Evolutionary conservation across 2,329 filamentous ascomycete species (phyloP).

Genomic region (Nannizziopsis barbatae): DNA sequence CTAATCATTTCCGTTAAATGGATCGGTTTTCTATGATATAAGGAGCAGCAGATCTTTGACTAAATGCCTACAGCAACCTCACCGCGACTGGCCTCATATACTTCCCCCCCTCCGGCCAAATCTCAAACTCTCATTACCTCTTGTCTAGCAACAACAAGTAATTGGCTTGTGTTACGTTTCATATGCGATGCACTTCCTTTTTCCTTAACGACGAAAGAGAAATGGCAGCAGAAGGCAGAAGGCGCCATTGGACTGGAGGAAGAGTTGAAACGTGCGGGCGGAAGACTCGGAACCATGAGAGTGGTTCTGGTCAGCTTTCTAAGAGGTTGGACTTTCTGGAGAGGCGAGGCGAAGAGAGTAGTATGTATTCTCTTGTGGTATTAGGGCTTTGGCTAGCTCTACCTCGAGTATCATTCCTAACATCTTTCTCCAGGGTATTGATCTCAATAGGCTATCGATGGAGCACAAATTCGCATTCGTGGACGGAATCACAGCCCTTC

Average conservation of each 20-base stretch:
- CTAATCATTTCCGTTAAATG: too few species aligned
- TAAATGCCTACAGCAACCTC: conserved; percentile 15
- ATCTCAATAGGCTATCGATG: conserved; percentile 50
- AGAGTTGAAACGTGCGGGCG: neutral
- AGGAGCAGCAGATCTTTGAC: neutral
- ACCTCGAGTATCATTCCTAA: neutral
- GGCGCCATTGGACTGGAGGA: conserved; percentile 5
- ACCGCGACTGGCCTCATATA: conserved; percentile 15
- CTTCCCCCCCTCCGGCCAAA: conserved; percentile 26
- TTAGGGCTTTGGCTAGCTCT: neutral
- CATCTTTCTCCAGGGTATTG: conserved; percentile 49
- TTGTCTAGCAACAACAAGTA: conserved; percentile 39
- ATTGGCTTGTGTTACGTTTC: conserved; percentile 47
- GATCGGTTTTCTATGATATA: neutral
- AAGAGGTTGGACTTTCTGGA: conserved; percentile 69
- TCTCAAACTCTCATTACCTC: conserved; percentile 36
- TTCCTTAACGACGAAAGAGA: neutral
- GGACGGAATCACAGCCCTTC: conserved; percentile 58
- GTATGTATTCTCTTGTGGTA: conserved; percentile 35
- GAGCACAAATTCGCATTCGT: conserved; percentile 58
- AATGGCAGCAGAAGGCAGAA: conserved; percentile 19
- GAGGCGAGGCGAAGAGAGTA: conserved; percentile 54
- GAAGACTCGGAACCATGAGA: conserved; percentile 22
- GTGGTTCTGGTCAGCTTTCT: conserved; percentile 77
- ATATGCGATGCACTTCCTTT: conserved; percentile 37